Evolutionary conservation across 2,329 filamentous ascomycete species (phyloP).

Genomic region (Xenoacremonium recifei): DNA sequence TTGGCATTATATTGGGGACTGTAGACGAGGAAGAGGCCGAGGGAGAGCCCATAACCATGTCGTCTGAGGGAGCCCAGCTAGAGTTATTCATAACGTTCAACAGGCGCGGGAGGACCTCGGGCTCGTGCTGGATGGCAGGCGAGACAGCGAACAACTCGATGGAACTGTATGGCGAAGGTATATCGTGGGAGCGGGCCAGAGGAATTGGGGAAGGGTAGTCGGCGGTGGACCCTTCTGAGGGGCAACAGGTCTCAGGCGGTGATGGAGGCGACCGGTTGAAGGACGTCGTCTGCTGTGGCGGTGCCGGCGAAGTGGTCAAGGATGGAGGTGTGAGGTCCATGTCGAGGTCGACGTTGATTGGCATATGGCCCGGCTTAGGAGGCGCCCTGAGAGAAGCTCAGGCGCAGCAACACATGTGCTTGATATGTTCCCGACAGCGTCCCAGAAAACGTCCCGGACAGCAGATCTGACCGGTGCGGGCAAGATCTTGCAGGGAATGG

Average conservation of each 20-base stretch:
- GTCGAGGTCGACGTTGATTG: constrained; percentile 27
- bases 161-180: constrained; percentile 39
- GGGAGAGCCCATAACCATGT: constrained; percentile 35
- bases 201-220: constrained; percentile 47
- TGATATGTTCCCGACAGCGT: no score
- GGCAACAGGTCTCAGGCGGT: constrained; percentile 30
- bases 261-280: constrained; percentile 21
- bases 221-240: constrained; percentile 35
- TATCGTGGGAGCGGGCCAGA: constrained; percentile 42
- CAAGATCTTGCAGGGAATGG: background rate
- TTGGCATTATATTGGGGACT: constrained; percentile 45
- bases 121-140: constrained; percentile 27
- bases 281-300: constrained; percentile 21
- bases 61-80: constrained; percentile 41
- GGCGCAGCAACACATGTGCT: background rate
- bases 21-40: constrained; percentile 36
- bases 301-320: constrained; percentile 43
- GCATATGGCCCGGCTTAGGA: constrained; percentile 22
- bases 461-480: background rate
- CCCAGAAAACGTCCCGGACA: no score
- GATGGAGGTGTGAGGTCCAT: constrained; percentile 52
- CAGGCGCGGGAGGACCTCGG: constrained; percentile 15
- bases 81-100: constrained; percentile 39
- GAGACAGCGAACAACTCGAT: constrained; percentile 39
- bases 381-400: no score